Conservation (phyloP, 805 yeast genomes). For the Clavispora santaluciae region DNA sequence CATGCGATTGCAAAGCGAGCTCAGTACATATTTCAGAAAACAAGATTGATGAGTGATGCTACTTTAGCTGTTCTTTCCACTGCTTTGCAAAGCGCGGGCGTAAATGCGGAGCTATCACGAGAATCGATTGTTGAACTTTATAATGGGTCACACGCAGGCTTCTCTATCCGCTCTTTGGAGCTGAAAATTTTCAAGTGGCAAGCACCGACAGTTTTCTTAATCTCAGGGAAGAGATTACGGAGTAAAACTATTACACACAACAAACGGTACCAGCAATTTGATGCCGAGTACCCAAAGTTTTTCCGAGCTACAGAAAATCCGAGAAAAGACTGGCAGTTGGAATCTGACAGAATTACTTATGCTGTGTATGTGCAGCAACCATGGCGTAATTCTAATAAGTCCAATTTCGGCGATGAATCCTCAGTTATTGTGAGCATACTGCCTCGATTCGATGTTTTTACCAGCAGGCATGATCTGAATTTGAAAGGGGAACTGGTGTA, state of each 20-base stretch:
- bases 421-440: slow-evolving; percentile 60
- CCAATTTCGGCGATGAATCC: slow-evolving; percentile 60
- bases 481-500: slow-evolving; percentile 42
- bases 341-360: slow-evolving; percentile 45
- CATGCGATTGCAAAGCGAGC: background rate
- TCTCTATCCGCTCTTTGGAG: slow-evolving; percentile 83
- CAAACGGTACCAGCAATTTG: slow-evolving; percentile 48
- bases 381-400: slow-evolving; percentile 73
- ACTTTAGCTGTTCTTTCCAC: slow-evolving; percentile 36
- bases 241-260: slow-evolving; percentile 30
- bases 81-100: slow-evolving; percentile 18
- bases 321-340: slow-evolving; percentile 30
- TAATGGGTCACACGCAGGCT: slow-evolving; percentile 73
- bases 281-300: slow-evolving; percentile 40
- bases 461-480: slow-evolving; percentile 27
- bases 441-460: slow-evolving; percentile 58
- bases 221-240: slow-evolving; percentile 57
- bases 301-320: slow-evolving; percentile 25
- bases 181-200: slow-evolving; percentile 83
- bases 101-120: slow-evolving; percentile 35
- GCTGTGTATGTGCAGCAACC: slow-evolving; percentile 66
- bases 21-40: slow-evolving; percentile 14
- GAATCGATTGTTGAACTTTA: slow-evolving; percentile 57
- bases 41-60: slow-evolving; percentile 40
- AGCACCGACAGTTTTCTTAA: slow-evolving; percentile 71